Conservation (phyloP, 1,284 basidiomycete genomes). For the Gastroboletus turbinatus region DNA sequence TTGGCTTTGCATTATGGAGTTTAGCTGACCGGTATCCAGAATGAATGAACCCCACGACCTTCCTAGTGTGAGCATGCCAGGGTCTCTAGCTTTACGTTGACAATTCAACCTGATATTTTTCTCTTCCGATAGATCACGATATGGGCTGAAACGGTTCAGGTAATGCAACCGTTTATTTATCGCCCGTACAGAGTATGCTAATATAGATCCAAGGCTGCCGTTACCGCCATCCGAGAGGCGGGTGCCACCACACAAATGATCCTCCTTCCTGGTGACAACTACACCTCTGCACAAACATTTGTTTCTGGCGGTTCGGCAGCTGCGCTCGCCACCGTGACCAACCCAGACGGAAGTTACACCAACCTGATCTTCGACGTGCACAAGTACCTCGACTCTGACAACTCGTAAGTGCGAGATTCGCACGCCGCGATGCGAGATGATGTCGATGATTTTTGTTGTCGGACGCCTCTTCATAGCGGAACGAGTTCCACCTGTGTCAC, state of each 20-base stretch:
- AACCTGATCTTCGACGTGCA: conserved; percentile 17
- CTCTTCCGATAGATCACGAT: not conserved
- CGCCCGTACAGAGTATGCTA: not conserved
- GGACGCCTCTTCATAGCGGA: conserved; percentile 2
- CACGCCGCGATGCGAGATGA: not conserved
- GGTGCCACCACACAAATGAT: conserved; percentile 13
- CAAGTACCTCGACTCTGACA: conserved; percentile 14
- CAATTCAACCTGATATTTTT: not conserved
- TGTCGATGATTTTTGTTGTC: not conserved
- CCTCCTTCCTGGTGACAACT: conserved; percentile 13
- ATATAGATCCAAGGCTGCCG: conserved; percentile 9
- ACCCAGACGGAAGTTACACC: conserved; percentile 11
- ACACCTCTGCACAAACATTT: conserved; percentile 9
- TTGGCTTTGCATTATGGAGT: too few relatives aligned
- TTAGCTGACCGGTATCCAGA: conserved; percentile 1
- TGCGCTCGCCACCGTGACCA: conserved; percentile 45
- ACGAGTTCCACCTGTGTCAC: conserved; percentile 2
- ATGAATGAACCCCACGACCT: conserved; percentile 21
- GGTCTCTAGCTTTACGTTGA: too few relatives aligned
- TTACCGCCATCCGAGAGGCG: conserved; percentile 14
- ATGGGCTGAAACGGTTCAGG: conserved; percentile 17
- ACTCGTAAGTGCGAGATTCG: conserved; percentile 8
- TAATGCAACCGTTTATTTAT: not conserved
- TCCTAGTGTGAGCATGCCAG: conserved; percentile 7
- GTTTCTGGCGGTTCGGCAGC: conserved; percentile 45